A percentile compares a stretch with the other conserved stretches of the same genome.
Evolutionary conservation across 2,329 filamentous ascomycete genomes (phyloP).

Genomic region (Cercospora sp.): DNA sequence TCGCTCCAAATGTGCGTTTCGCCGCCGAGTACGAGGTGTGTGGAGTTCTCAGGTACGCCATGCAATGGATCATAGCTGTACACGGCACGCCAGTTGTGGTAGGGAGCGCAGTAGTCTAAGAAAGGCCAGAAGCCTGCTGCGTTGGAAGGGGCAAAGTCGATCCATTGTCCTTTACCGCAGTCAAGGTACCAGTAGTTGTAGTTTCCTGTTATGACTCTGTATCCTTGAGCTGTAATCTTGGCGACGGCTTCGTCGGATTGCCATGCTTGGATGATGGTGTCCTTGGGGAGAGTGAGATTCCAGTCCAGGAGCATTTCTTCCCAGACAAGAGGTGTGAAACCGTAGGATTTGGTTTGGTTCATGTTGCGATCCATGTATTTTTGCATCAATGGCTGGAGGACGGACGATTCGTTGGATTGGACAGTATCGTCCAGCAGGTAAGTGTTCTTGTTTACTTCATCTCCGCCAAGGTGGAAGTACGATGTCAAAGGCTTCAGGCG

Average conservation of each 20-base stretch:
- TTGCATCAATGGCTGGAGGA: constrained; percentile 75
- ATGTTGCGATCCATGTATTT: constrained; percentile 72
- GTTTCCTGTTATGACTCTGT: constrained; percentile 72
- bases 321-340: constrained; percentile 77
- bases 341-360: constrained; percentile 58
- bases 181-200: constrained; percentile 77
- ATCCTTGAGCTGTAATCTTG: constrained; percentile 60
- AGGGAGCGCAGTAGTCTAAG: constrained; percentile 75
- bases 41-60: constrained; percentile 61
- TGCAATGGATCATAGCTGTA: constrained; percentile 76
- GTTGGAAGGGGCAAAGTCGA: constrained; percentile 63
- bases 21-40: constrained; percentile 72
- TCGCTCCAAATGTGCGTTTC: constrained; percentile 83
- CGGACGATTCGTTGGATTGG: constrained; percentile 60
- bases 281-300: constrained; percentile 69
- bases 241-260: constrained; percentile 63
- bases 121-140: constrained; percentile 65
- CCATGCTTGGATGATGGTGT: constrained; percentile 80
- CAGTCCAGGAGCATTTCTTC: constrained; percentile 81
- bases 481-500: constrained; percentile 66
- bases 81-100: constrained; percentile 77
- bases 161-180: constrained; percentile 77
- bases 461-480: constrained; percentile 84
- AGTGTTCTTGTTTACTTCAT: constrained; percentile 78
- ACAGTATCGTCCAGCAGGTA: constrained; percentile 74